Percentiles rank a stretch among this genome's conserved stretches.
Evolutionary conservation across 805 yeast species (phyloP).

Genomic region (Lipomyces sp.): DNA sequence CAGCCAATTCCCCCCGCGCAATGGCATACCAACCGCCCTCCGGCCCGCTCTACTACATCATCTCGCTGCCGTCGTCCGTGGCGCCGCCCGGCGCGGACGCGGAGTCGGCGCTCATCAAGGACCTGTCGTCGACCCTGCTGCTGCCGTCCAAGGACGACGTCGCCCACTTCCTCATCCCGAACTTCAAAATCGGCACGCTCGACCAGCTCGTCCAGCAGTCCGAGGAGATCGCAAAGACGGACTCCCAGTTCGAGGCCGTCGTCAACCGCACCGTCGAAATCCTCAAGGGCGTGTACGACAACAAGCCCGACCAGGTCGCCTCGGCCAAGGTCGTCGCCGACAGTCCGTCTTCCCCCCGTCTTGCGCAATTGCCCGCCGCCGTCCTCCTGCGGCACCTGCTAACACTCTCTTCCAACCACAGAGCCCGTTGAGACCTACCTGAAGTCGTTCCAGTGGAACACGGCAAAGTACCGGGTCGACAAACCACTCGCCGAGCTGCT

Average conservation of each 20-base stretch:
- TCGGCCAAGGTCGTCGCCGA: conserved; percentile 53
- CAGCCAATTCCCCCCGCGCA: not conserved
- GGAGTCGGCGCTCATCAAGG: conserved; percentile 40
- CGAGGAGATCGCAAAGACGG: conserved; percentile 82
- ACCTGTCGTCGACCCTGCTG: conserved; percentile 53
- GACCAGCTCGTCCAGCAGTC: conserved; percentile 87
- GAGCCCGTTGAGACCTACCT: conserved; percentile 59
- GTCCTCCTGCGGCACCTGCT: not conserved
- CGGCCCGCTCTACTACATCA: conserved; percentile 28
- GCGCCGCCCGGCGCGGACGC: conserved; percentile 38
- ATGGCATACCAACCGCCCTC: conserved; percentile 29
- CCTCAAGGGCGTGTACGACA: conserved; percentile 49
- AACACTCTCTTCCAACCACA: not conserved
- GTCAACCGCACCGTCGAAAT: conserved; percentile 76
- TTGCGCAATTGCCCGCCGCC: not conserved
- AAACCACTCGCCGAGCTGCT: conserved; percentile 76
- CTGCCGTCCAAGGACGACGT: conserved; percentile 51
- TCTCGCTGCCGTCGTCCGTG: conserved; percentile 52
- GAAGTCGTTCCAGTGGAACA: conserved; percentile 81
- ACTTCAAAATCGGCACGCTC: conserved; percentile 89
- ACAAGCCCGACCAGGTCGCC: conserved; percentile 44
- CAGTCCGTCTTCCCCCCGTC: conserved; percentile 28
- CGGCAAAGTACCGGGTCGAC: conserved; percentile 80
- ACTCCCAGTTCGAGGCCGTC: conserved; percentile 67
- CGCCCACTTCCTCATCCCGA: conserved; percentile 62